Base-by-base conservation (phyloP, 441 rosid species). In the Monsonia emarginata region DNA sequence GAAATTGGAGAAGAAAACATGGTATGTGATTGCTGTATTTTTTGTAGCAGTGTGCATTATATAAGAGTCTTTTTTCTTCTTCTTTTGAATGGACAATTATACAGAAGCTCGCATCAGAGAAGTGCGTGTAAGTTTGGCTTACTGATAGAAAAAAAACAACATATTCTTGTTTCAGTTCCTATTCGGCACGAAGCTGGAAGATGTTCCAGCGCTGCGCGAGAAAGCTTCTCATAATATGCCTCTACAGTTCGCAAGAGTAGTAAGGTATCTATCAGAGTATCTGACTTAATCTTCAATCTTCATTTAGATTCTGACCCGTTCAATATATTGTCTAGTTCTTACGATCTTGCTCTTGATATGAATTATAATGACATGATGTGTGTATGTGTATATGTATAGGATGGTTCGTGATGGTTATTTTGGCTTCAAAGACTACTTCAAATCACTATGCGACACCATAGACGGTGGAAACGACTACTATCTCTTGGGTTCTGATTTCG, bases 1-100 rank as follows among this genome's bases (percentile, higher is more conserved):
- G 86, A 84, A 73, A 72, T 84, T 24, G 88, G 88, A 25, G 70
- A 68, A 32, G 84, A 84, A 10, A 84, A 82, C 72, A 78, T 84
- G 68, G 73, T 65, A 40, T 9, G 56, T 57, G 30, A n/a, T n/a
- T n/a, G n/a, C n/a, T n/a, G n/a, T n/a, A n/a, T n/a, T n/a, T n/a
- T n/a, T n/a, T n/a, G n/a, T n/a, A n/a, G n/a, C n/a, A n/a, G n/a
- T n/a, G n/a, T n/a, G n/a, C n/a, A n/a, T n/a, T n/a, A n/a, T n/a
- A n/a, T n/a, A n/a, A n/a, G n/a, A n/a, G n/a, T n/a, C n/a, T n/a
- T n/a, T n/a, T n/a, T n/a, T n/a, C n/a, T n/a, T n/a, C n/a, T n/a
- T n/a, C n/a, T n/a, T n/a, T n/a, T n/a, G n/a, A 21, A 2, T 21
- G 13, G 28, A 27, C 4, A 6, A 6, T 4, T 14, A 27, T 54